Evolutionary conservation across 2,329 filamentous ascomycete genomes (phyloP), one percentile per base, ranked within the genome.

Genomic region (Ascochyta lentis): DNA sequence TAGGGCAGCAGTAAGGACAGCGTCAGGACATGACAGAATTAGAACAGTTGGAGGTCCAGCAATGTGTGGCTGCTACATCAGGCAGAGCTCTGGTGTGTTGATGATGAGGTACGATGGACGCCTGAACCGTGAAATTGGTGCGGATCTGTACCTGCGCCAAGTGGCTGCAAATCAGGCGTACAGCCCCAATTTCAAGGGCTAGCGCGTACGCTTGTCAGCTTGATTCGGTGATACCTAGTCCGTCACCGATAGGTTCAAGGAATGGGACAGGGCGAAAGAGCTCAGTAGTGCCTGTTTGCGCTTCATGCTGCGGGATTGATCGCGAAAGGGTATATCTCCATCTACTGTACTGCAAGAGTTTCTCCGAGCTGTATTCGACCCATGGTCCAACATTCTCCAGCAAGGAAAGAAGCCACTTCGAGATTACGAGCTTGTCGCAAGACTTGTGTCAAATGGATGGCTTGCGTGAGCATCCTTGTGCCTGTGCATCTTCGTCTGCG

Each of bases 121-220:
- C 33, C 33, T 35, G n/a, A 35, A 35, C 15, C 8, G n/a, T 7
- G 5, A 35, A 6, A 16, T 16, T 35, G 15, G 13, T 16, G n/a
- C 33, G 2, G 15, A 35, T 16, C 15, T 16, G n/a, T n/a, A 16
- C 13, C 19, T 19, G 19, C 19, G 19, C 19, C 24, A 26, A 8
- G 24, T 26, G 24, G 24, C 24, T 26, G 24, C 24, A 8, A 26
- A 26, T 6, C 10, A 15, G 29, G 12, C 29, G 51, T 49, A 43
- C 51, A 49, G 45, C 51, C 50, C 10, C 35, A 42, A 48, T 35
- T 27, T 34, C 34, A n/a, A 19, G 49, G 41, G 13, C 24, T 46
- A 49, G 46, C 41, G 46, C 29, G 3, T n/a, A 19, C 16, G 46
- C 46, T 31, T 37, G 46, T 49, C 35, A 50, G 41, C 27, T 37